These are phyloP conservation scores for Barnettozyma botsteinii DNA, from an alignment of 805 yeast genomes.

Conservation along the genomic window DNA sequence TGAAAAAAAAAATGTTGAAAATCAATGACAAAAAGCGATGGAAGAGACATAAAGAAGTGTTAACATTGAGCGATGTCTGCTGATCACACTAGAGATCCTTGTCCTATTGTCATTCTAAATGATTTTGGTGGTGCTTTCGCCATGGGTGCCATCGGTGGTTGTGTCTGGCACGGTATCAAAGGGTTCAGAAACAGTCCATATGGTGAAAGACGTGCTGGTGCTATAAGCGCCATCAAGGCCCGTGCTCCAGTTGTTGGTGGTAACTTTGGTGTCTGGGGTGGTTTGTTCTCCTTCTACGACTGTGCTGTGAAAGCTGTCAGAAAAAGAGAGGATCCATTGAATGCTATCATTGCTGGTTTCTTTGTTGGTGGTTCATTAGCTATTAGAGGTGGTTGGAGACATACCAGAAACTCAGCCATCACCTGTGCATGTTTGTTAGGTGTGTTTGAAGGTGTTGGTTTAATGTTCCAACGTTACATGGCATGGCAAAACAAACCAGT, in stretches of 20 bases:
- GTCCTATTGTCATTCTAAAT: conserved; percentile 91
- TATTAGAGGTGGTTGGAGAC: conserved; percentile 97
- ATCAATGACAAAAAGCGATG: neutral
- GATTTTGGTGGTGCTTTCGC: conserved; percentile 99
- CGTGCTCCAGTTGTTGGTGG: conserved; percentile 99
- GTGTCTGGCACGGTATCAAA: conserved; percentile 97
- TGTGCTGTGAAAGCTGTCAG: conserved; percentile 93
- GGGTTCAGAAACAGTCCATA: conserved; percentile 97
- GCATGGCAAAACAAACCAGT: conserved; percentile 77
- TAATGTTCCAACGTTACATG: conserved; percentile 87
- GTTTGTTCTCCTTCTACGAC: conserved; percentile 90
- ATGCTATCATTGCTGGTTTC: conserved; percentile 96
- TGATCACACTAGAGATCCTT: conserved; percentile 98
- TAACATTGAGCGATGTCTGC: conserved; percentile 55
- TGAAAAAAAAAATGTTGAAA: neutral
- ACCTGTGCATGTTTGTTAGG: conserved; percentile 97
- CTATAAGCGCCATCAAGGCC: conserved; percentile 84
- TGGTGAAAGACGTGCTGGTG: conserved; percentile 92
- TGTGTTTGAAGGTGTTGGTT: conserved; percentile 96
- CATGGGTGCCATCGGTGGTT: conserved; percentile 99
- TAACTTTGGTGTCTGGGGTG: conserved; percentile 99
- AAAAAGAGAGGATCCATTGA: conserved; percentile 98
- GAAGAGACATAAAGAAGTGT: neutral
- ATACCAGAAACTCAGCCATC: conserved; percentile 92
- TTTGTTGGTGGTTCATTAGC: conserved; percentile 98